Evolutionary conservation across 192 early-diverging fungal genomes (phyloP).

Genomic region (Pilobolus umbonatus): DNA sequence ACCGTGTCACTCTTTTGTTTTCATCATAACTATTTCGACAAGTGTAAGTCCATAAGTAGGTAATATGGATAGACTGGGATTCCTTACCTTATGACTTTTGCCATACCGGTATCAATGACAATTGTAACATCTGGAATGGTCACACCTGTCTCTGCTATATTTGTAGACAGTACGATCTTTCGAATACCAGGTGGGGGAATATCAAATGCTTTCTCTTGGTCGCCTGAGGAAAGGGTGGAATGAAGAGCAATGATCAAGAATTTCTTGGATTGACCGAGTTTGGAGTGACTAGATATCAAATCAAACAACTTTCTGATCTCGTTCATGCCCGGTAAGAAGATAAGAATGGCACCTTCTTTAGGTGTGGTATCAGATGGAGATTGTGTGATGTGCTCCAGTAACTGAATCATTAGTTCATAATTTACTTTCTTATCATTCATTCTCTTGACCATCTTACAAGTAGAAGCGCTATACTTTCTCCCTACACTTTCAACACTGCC

Average conservation of each 20-base stretch:
- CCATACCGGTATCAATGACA: slow-evolving; percentile 74
- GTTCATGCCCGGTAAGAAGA: slow-evolving; percentile 67
- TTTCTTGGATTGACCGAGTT: slow-evolving; percentile 44
- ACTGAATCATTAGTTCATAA: slow-evolving; percentile 48
- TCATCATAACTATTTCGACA: slow-evolving; percentile 42
- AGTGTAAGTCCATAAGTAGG: background rate
- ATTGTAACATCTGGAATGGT: slow-evolving; percentile 78
- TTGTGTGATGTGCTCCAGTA: slow-evolving; percentile 38
- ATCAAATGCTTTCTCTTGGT: slow-evolving; percentile 67
- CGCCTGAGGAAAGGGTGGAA: slow-evolving; percentile 56
- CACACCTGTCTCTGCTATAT: slow-evolving; percentile 82
- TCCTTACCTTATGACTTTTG: slow-evolving; percentile 64
- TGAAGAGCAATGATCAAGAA: slow-evolving; percentile 44
- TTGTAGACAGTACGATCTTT: slow-evolving; percentile 73
- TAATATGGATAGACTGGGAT: slow-evolving; percentile 4
- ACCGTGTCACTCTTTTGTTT: slow-evolving; percentile 49
- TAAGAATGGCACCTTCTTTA: slow-evolving; percentile 59
- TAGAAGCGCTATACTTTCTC: slow-evolving; percentile 13
- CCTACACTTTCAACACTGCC: background rate
- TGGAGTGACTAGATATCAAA: slow-evolving; percentile 39
- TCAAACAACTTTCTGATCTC: slow-evolving; percentile 65
- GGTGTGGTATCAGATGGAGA: slow-evolving; percentile 27
- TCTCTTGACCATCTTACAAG: slow-evolving; percentile 37
- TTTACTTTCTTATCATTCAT: slow-evolving; percentile 53
- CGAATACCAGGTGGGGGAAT: slow-evolving; percentile 47